These are phyloP conservation scores for Mortierella sp. DNA, from an alignment of 371 early-diverging fungal genomes.

Conservation along the genomic window DNA sequence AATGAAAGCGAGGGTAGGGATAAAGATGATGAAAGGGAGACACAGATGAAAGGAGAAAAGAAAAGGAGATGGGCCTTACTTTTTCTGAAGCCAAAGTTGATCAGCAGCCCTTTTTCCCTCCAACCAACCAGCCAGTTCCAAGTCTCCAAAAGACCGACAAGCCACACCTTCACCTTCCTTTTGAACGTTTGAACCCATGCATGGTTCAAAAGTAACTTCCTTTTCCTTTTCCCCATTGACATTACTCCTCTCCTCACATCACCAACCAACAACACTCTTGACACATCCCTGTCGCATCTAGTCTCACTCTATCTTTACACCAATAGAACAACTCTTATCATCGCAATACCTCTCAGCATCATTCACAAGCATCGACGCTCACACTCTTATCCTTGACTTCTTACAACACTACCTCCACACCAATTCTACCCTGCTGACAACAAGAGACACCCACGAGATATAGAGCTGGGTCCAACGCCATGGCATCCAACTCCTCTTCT, in stretches of 20 bases:
- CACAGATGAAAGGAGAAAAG: background rate
- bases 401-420: background rate
- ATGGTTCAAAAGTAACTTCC: background rate
- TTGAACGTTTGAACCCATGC: background rate
- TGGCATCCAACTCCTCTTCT: slow-evolving; percentile 44
- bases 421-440: background rate
- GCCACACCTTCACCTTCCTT: background rate
- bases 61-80: background rate
- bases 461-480: slow-evolving; percentile 4
- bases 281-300: background rate
- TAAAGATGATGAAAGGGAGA: background rate
- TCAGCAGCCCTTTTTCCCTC: background rate
- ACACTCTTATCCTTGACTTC: background rate
- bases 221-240: background rate
- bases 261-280: background rate
- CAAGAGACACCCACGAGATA: background rate
- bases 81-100: background rate
- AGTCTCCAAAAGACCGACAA: background rate
- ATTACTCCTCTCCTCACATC: background rate
- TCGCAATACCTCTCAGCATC: background rate
- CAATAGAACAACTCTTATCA: background rate
- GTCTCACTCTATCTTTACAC: background rate
- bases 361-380: background rate
- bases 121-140: slow-evolving; percentile 1
- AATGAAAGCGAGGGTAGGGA: background rate